These are phyloP conservation scores for Filobasidium uniguttulatum DNA, from an alignment of 1,284 basidiomycete species.

Conservation along the genomic window DNA sequence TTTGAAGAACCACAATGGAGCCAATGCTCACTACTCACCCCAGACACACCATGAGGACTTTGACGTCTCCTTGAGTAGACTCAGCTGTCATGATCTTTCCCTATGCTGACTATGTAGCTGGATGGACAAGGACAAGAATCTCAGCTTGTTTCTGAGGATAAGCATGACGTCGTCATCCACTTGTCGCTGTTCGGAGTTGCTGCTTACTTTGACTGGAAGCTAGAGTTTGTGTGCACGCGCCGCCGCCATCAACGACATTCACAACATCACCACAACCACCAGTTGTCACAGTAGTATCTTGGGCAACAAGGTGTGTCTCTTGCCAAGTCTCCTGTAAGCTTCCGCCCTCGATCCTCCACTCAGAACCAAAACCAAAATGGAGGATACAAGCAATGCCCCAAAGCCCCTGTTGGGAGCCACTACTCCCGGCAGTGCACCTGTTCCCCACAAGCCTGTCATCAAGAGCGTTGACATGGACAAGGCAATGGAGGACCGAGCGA, in stretches of 20 bases:
- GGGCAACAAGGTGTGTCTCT: neutral
- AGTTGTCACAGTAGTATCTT: neutral
- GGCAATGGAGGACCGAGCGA: slow-evolving; percentile 85
- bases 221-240: no score
- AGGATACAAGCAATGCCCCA: neutral
- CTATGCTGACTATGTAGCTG: neutral
- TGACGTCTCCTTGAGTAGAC: slow-evolving; percentile 15
- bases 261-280: no score
- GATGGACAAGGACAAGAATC: no score
- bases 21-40: slow-evolving; percentile 22
- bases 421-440: neutral
- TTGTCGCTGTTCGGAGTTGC: no score
- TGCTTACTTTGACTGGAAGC: no score
- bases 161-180: no score
- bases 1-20: neutral
- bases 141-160: no score
- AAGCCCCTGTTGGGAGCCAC: neutral
- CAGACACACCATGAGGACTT: slow-evolving; percentile 34
- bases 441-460: slow-evolving; percentile 7
- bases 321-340: neutral
- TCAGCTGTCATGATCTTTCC: neutral
- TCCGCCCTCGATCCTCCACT: neutral
- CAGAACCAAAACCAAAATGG: neutral
- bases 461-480: slow-evolving; percentile 38
- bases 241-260: no score